phyloP scores from a whole-genome alignment of 106 monocot species.

The Platanthera zijinensis region DNA sequence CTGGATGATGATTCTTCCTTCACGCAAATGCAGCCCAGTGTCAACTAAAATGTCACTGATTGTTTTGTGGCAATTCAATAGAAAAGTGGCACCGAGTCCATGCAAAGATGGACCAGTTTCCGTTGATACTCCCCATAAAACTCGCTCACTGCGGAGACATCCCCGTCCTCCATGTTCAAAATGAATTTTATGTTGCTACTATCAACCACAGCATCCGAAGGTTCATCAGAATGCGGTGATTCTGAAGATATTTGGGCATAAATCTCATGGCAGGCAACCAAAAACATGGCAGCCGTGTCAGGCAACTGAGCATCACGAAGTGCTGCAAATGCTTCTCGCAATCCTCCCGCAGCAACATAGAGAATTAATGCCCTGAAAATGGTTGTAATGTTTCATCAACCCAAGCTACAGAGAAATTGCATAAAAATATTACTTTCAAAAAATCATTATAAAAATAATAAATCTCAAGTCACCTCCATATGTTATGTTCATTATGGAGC shows the following conservation, averaged over 20 bases:
- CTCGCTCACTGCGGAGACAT: slow-evolving; percentile 62
- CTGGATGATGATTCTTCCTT: neutral
- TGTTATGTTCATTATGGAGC: slow-evolving; percentile 73
- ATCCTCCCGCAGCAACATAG: slow-evolving; percentile 87
- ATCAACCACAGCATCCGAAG: slow-evolving; percentile 1
- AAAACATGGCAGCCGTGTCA: slow-evolving; percentile 90
- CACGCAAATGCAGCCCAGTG: neutral
- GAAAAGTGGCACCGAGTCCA: slow-evolving; percentile 58
- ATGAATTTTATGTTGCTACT: slow-evolving; percentile 23
- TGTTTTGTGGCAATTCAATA: slow-evolving; percentile 29
- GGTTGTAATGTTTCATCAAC: neutral
- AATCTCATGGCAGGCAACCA: slow-evolving; percentile 96
- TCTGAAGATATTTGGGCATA: slow-evolving; percentile 27
- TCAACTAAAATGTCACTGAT: neutral
- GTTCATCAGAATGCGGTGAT: slow-evolving; percentile 15
- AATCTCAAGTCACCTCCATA: slow-evolving; percentile 66
- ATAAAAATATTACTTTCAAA: neutral
- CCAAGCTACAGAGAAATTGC: neutral
- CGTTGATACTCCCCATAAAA: slow-evolving; percentile 85
- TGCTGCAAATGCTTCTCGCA: slow-evolving; percentile 72
- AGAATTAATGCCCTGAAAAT: slow-evolving; percentile 66
- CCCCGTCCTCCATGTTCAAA: slow-evolving; percentile 47
- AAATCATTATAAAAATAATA: neutral
- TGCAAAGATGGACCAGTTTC: slow-evolving; percentile 88
- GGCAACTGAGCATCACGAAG: slow-evolving; percentile 74